Conservation (phyloP, 306 rosid genomes). For the Castanea sativa region DNA sequence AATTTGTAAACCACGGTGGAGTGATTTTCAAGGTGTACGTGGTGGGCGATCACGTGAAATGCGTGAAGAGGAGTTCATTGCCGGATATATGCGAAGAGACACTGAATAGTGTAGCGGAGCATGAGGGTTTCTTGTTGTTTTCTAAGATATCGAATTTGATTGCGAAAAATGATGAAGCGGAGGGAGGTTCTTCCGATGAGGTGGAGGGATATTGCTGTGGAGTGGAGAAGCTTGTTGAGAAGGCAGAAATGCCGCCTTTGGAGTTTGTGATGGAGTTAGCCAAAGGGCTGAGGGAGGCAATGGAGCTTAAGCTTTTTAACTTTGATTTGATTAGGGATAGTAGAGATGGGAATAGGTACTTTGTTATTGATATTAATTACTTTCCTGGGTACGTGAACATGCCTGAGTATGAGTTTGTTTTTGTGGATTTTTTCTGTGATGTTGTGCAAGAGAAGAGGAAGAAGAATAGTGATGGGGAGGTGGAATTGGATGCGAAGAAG, state of each 20-base stretch:
- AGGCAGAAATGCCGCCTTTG: conserved; percentile 40
- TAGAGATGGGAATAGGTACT: conserved; percentile 27
- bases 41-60: conserved; percentile 43
- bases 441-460: conserved; percentile 9
- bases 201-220: not conserved
- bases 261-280: conserved; percentile 39
- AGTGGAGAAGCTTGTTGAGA: conserved; percentile 27
- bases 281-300: conserved; percentile 32
- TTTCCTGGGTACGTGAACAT: conserved; percentile 68
- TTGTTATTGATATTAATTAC: conserved; percentile 70
- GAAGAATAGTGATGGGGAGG: not conserved
- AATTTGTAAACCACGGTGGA: conserved; percentile 72
- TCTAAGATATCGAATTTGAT: conserved; percentile 46
- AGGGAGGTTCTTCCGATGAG: not conserved
- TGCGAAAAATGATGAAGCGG: not conserved
- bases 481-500: not conserved
- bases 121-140: conserved; percentile 35
- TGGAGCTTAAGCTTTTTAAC: conserved; percentile 65
- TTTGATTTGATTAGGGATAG: conserved; percentile 58
- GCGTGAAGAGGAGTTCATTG: conserved; percentile 60
- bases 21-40: conserved; percentile 71
- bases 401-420: conserved; percentile 41
- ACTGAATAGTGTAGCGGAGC: not conserved
- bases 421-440: conserved; percentile 50
- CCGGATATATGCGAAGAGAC: conserved; percentile 35